Percentiles rank a stretch among this genome's conserved stretches.
phyloP scores from a whole-genome alignment of 139 green algal genomes.

The Volvox reticuliferus region DNA sequence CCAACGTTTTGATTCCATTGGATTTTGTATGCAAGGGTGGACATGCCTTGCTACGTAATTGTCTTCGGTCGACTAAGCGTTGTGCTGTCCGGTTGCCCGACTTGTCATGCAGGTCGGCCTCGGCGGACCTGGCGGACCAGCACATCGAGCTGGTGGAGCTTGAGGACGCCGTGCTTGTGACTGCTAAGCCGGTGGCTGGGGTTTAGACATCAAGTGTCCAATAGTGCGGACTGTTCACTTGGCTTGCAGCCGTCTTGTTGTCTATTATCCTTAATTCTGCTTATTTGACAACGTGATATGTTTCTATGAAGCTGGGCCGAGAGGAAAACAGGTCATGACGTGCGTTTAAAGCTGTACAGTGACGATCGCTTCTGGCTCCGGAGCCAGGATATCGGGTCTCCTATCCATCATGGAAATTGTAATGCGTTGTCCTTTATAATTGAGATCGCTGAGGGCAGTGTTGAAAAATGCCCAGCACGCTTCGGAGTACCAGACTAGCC shows the following conservation, averaged over 20 bases:
- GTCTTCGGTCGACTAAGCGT: background rate
- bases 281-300: no score
- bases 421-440: no score
- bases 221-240: no score
- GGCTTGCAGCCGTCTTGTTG: no score
- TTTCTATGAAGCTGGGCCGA: no score
- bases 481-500: background rate
- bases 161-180: slow-evolving; percentile 29
- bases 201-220: background rate
- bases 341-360: background rate
- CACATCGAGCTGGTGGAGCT: slow-evolving; percentile 40
- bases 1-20: background rate
- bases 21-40: no score
- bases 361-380: slow-evolving; percentile 3
- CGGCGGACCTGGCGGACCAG: background rate
- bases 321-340: no score
- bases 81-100: slow-evolving; percentile 7
- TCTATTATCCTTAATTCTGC: no score
- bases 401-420: no score
- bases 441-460: background rate
- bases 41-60: no score
- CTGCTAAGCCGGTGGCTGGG: background rate
- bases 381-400: background rate
- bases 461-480: background rate
- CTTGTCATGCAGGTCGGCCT: slow-evolving; percentile 29